A percentile compares a stretch with the other conserved stretches of the same genome.
Conservation (phyloP, 1,284 basidiomycete genomes). For the Bondarzewia mesenterica region DNA sequence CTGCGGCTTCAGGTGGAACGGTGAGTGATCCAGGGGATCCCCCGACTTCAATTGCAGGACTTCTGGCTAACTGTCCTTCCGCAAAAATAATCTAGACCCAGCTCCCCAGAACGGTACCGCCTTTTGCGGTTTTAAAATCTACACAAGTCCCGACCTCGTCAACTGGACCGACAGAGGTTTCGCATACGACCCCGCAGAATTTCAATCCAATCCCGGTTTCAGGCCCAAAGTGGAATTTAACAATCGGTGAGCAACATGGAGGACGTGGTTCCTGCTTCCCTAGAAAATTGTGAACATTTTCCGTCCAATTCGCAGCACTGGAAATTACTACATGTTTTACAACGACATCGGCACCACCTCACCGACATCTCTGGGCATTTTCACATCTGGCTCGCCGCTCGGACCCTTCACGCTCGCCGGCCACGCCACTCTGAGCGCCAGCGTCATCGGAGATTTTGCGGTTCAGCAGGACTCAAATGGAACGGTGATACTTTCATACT, state of each 20-base stretch:
- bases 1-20: neutral
- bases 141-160: neutral
- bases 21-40: neutral
- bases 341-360: neutral
- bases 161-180: neutral
- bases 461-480: neutral
- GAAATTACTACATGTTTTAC: neutral
- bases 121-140: neutral
- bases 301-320: neutral
- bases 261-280: neutral
- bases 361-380: neutral
- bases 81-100: no score
- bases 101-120: no score
- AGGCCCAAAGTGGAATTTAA: neutral
- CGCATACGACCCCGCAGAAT: neutral
- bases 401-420: neutral
- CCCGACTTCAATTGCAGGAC: no score
- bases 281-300: neutral
- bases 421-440: neutral
- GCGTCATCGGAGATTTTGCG: neutral
- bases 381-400: neutral
- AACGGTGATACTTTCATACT: neutral
- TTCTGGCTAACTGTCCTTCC: no score
- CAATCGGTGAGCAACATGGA: neutral
- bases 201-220: neutral